Evolutionary conservation across 176 grass and related monocot genomes (phyloP).

Genomic region (Areca catechu): DNA sequence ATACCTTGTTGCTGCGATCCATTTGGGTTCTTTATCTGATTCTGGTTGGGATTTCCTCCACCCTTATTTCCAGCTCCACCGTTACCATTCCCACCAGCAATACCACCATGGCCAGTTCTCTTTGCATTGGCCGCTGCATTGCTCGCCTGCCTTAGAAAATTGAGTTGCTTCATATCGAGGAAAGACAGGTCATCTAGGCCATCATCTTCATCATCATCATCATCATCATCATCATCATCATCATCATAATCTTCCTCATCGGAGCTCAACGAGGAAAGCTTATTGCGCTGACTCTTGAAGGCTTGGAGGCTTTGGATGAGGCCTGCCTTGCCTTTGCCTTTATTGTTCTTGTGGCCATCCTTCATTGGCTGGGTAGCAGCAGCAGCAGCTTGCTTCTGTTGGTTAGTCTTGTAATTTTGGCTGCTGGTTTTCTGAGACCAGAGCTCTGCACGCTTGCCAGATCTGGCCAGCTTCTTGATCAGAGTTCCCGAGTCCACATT

Average conservation of each 20-base stretch:
- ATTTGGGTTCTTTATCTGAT: conserved; percentile 41
- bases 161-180: conserved; percentile 70
- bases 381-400: conserved; percentile 26
- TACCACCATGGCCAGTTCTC: conserved; percentile 25
- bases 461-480: conserved; percentile 69
- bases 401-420: conserved; percentile 43
- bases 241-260: conserved; percentile 59
- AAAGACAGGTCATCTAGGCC: conserved; percentile 66
- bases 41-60: conserved; percentile 10
- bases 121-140: conserved; percentile 14
- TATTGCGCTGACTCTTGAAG: conserved; percentile 84
- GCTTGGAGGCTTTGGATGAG: conserved; percentile 82
- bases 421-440: conserved; percentile 59
- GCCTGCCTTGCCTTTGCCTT: conserved; percentile 57
- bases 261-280: conserved; percentile 40
- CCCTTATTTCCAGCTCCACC: conserved; percentile 8
- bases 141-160: conserved; percentile 32
- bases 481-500: conserved; percentile 56
- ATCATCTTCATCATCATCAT: conserved; percentile 53
- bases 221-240: conserved; percentile 47
- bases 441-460: conserved; percentile 79
- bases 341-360: conserved; percentile 30
- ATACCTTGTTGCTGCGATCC: conserved; percentile 20
- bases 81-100: conserved; percentile 19
- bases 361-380: conserved; percentile 24